Evolutionary conservation across 176 grass and related monocot species (phyloP).

Genomic region (Oryza glaberrima): DNA sequence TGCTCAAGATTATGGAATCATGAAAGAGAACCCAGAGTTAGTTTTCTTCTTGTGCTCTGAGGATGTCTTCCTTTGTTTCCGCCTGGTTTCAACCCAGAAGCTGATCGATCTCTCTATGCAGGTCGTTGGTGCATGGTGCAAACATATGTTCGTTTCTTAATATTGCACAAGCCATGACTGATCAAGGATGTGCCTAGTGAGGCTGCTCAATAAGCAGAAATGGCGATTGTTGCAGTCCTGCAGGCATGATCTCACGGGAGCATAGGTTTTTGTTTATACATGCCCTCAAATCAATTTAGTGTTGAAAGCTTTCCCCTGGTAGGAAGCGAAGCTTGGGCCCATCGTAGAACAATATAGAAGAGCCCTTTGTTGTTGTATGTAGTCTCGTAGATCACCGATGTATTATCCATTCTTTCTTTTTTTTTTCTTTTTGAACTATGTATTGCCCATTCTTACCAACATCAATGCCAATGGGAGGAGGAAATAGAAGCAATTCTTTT

Average conservation of each 20-base stretch:
- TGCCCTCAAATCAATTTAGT: neutral
- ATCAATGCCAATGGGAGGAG: slow-evolving; percentile 17
- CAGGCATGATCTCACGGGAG: neutral
- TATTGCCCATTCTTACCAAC: slow-evolving; percentile 11
- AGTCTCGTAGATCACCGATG: slow-evolving; percentile 7
- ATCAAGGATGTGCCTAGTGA: slow-evolving; percentile 91
- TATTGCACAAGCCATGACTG: slow-evolving; percentile 95
- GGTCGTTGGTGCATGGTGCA: slow-evolving; percentile 84
- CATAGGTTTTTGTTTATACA: slow-evolving; percentile 24
- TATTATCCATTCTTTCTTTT: neutral
- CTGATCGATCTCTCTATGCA: slow-evolving; percentile 38
- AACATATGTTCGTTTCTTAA: slow-evolving; percentile 93
- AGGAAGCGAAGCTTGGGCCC: neutral
- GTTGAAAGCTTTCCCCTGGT: neutral
- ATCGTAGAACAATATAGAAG: slow-evolving; percentile 25
- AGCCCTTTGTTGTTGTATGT: slow-evolving; percentile 9
- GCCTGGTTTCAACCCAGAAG: slow-evolving; percentile 32
- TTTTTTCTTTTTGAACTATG: too few species aligned
- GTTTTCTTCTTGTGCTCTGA: slow-evolving; percentile 46
- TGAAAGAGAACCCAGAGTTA: slow-evolving; percentile 88
- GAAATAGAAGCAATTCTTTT: slow-evolving; percentile 28
- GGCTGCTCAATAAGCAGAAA: slow-evolving; percentile 30
- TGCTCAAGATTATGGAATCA: slow-evolving; percentile 75
- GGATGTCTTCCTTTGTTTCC: slow-evolving; percentile 12
- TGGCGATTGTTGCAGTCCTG: neutral